phyloP scores from a whole-genome alignment of 1,284 basidiomycete genomes.

The Uromyces viciae-fabae region DNA sequence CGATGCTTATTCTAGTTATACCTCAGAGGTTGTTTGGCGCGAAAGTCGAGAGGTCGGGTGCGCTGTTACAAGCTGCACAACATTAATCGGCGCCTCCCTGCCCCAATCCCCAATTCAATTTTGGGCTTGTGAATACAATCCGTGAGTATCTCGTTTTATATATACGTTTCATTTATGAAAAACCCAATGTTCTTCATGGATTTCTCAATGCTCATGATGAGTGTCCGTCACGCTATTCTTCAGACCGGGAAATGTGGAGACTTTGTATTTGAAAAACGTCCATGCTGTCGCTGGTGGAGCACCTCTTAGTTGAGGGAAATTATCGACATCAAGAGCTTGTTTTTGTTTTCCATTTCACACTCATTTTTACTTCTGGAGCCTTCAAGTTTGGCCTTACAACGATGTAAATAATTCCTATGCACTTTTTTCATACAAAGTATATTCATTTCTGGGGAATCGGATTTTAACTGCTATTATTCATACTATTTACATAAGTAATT shows the following conservation, averaged over 20 bases:
- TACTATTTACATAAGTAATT: too few species aligned
- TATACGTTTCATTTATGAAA: neutral
- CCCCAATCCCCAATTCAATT: slow-evolving; percentile 45
- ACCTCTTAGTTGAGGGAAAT: neutral
- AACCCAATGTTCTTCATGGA: neutral
- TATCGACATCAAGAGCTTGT: too few species aligned
- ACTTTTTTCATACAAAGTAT: too few species aligned
- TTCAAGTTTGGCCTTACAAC: too few species aligned
- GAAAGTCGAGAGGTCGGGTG: slow-evolving; percentile 28
- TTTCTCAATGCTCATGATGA: neutral
- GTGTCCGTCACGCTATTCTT: neutral
- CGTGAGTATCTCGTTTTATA: slow-evolving; percentile 11
- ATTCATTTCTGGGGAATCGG: too few species aligned
- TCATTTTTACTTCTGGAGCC: too few species aligned
- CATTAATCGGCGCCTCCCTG: slow-evolving; percentile 19
- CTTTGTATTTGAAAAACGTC: slow-evolving; percentile 20
- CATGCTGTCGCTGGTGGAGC: slow-evolving; percentile 7
- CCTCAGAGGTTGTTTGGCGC: slow-evolving; percentile 43
- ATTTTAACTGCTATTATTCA: too few species aligned
- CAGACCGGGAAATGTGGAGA: slow-evolving; percentile 11
- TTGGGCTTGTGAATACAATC: slow-evolving; percentile 41
- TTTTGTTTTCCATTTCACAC: too few species aligned
- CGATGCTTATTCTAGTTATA: neutral
- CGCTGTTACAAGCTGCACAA: slow-evolving; percentile 21
- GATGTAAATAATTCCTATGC: too few species aligned